A percentile compares a stretch with the other conserved stretches of the same genome.
Evolutionary conservation across 116 monocot species (phyloP).

Genomic region (Trichopus zeylanicus): DNA sequence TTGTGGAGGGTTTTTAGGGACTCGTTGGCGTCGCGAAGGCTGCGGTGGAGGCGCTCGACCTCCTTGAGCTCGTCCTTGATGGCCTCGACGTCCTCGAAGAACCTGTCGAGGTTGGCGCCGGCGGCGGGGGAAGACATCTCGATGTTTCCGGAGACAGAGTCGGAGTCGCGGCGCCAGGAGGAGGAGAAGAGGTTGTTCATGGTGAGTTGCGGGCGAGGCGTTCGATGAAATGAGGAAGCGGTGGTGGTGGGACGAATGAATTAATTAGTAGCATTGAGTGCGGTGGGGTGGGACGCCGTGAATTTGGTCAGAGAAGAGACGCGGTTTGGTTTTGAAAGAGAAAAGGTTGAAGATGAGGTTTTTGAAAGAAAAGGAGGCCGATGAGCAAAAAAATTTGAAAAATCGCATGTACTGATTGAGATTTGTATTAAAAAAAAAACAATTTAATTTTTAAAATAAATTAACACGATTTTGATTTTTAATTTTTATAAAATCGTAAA

Average conservation of each 20-base stretch:
- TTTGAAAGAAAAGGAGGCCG: too few relatives aligned
- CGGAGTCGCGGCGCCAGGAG: conserved; percentile 19
- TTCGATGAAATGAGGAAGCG: background rate
- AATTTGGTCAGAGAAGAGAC: background rate
- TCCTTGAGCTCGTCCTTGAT: conserved; percentile 53
- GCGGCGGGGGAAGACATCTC: conserved; percentile 6
- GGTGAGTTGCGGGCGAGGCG: background rate
- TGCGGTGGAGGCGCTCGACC: conserved; percentile 30
- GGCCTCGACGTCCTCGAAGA: conserved; percentile 63
- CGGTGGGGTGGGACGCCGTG: background rate
- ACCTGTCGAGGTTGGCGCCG: conserved; percentile 46
- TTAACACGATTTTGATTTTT: too few relatives aligned
- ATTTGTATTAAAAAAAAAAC: too few relatives aligned
- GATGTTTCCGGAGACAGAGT: conserved; percentile 15
- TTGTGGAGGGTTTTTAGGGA: conserved; percentile 43
- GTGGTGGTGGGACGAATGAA: too few relatives aligned
- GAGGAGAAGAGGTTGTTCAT: conserved; percentile 48
- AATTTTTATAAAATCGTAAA: too few relatives aligned
- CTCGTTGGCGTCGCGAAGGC: conserved; percentile 57
- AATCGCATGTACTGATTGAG: too few relatives aligned
- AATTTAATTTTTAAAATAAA: too few relatives aligned
- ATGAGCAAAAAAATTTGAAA: too few relatives aligned
- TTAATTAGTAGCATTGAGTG: background rate
- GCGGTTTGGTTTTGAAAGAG: too few relatives aligned
- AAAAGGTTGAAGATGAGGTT: too few relatives aligned